Evolutionary conservation across 768 basidiomycete species (phyloP), one percentile per base, ranked within the genome.

Genomic region (Mycena kentingensis): DNA sequence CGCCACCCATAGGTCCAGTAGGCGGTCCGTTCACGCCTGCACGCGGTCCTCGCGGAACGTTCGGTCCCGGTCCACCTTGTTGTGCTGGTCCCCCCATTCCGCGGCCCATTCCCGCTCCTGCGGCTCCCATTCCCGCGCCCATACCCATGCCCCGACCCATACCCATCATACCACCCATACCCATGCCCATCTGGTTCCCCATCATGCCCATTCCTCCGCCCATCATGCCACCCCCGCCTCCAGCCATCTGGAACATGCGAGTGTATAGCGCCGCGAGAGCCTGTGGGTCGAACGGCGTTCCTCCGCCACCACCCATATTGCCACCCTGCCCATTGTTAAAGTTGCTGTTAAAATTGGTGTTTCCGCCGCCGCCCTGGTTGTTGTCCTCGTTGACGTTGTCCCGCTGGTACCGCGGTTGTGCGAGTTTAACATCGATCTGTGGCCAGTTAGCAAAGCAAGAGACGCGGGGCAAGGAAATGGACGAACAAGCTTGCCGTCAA

Each of bases 361-460:
- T 76, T 6, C 65, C 72, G 18, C 58, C 72, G 53, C 53, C 60
- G 64, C 31, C 63, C 65, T 16, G 62, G 55, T 31, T 68, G 34
- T 70, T 73, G 60, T 83, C 81, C 62, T 82, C 80, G 50, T 76
- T 68, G 5, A 70, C 73, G 62, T 76, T 78, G 67, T 90, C 84
- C 29, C 88, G 82, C 63, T 89, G 87, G 63, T 84, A 88, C 38
- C 93, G 82, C 3, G 95, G 94, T 67, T 97, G 94, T 1, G 96
- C 97, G 39, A 93, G 80, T 71, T 98, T 98, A 39, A 98, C 94
- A 66, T 98, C 97, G 62, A 99, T 95, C 96, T 98, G 54, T 2
- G 29, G 27, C 37, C 19, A 44, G 29, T 46, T 3, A 61, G 37
- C 18, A n/a, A n/a, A n/a, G n/a, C 21, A 26, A 13, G 10, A 44